A percentile compares a stretch with the other conserved stretches of the same genome.
These are phyloP conservation scores for Catharanthus roseus DNA, from an alignment of 257 asterid species.

Conservation along the genomic window DNA sequence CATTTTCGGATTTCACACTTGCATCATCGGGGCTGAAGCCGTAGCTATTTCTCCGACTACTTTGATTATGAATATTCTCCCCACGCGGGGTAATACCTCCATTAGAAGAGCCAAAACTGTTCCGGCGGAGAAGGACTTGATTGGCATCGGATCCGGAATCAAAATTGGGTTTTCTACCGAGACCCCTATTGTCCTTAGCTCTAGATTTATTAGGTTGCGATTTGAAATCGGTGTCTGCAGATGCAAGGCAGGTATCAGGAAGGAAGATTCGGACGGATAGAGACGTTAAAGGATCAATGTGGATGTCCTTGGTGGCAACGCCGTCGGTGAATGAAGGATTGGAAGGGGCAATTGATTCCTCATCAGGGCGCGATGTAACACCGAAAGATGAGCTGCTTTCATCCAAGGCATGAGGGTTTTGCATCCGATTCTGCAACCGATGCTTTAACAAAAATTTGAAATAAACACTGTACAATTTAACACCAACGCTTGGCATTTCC, in stretches of 20 bases:
- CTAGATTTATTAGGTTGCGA: conserved; percentile 23
- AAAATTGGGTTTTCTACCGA: background rate
- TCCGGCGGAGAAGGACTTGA: conserved; percentile 32
- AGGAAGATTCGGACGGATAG: conserved; percentile 75
- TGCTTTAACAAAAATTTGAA: conserved; percentile 89
- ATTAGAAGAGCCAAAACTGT: conserved; percentile 44
- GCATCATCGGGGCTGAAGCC: conserved; percentile 43
- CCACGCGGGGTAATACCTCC: conserved; percentile 20
- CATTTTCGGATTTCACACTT: conserved; percentile 39
- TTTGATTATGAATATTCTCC: conserved; percentile 19
- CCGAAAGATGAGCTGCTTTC: conserved; percentile 43
- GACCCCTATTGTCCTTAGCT: conserved; percentile 20
- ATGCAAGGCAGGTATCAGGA: conserved; percentile 66
- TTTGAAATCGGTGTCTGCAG: conserved; percentile 27
- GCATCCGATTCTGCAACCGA: conserved; percentile 77
- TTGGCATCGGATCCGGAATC: conserved; percentile 33
- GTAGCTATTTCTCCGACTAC: conserved; percentile 49
- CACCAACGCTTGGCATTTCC: conserved; percentile 91
- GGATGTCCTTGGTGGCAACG: conserved; percentile 88
- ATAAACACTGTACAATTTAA: conserved; percentile 80
- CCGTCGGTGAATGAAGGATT: conserved; percentile 87
- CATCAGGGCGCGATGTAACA: conserved; percentile 84
- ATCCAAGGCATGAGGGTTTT: conserved; percentile 27
- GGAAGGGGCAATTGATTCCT: conserved; percentile 60
- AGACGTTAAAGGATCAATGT: conserved; percentile 74